phyloP scores from a whole-genome alignment of 1,284 basidiomycete species.

The Butyriboletus appendiculatus region DNA sequence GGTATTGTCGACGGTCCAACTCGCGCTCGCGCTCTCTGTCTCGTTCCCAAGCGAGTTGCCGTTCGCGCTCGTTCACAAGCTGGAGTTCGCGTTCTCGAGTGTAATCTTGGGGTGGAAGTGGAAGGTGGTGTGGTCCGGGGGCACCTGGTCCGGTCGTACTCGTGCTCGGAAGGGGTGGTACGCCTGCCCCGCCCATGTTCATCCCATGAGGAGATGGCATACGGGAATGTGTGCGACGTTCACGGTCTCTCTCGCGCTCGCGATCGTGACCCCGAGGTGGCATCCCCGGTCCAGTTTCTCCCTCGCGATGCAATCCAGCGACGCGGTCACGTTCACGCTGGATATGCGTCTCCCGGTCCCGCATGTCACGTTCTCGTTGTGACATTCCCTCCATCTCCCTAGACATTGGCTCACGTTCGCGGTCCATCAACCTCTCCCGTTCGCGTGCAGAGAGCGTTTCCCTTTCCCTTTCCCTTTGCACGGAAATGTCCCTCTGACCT shows the following conservation, averaged over 20 bases:
- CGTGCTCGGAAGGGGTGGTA: constrained; percentile 8
- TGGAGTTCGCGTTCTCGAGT: constrained; percentile 26
- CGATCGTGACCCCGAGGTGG: constrained; percentile 26
- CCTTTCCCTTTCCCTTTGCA: constrained; percentile 27
- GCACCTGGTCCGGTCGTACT: constrained; percentile 22
- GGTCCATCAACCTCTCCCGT: constrained; percentile 24
- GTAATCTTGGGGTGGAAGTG: constrained; percentile 23
- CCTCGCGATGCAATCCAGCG: constrained; percentile 27
- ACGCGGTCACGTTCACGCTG: constrained; percentile 34
- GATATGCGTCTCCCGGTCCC: constrained; percentile 29
- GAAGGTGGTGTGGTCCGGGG: constrained; percentile 20
- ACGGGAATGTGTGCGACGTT: constrained; percentile 29
- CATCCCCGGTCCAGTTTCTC: constrained; percentile 30
- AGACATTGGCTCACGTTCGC: constrained; percentile 22
- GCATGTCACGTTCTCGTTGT: constrained; percentile 27
- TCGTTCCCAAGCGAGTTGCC: constrained; percentile 31
- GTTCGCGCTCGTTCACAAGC: constrained; percentile 28
- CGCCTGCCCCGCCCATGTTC: constrained; percentile 6
- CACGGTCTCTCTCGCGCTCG: constrained; percentile 32
- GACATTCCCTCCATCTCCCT: constrained; percentile 24
- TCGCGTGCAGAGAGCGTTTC: constrained; percentile 21
- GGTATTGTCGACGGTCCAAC: constrained; percentile 29
- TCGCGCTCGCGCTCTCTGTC: constrained; percentile 33
- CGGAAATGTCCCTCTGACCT: constrained; percentile 24
- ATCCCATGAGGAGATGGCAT: constrained; percentile 28